Conservation (phyloP, 805 yeast genomes). For the Ogataea paradorogensis region DNA sequence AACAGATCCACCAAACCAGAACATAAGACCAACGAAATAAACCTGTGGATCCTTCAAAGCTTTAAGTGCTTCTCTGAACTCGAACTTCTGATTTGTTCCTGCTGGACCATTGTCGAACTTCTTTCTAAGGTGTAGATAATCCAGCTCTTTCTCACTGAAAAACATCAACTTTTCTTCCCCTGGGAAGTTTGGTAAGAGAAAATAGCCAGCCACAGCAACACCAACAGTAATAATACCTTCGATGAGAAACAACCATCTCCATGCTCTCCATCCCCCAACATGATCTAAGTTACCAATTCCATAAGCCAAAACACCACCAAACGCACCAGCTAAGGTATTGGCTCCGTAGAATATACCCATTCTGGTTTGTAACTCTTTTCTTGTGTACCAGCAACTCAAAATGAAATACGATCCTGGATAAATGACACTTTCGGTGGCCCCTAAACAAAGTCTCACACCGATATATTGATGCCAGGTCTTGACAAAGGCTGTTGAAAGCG, state of each 20-base stretch:
- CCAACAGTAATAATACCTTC: constrained; percentile 44
- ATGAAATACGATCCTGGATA: constrained; percentile 41
- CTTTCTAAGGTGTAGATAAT: constrained; percentile 13
- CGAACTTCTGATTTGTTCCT: constrained; percentile 14
- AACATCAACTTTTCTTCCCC: constrained; percentile 15
- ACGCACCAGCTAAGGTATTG: constrained; percentile 34
- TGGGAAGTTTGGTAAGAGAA: constrained; percentile 37
- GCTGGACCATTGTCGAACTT: constrained; percentile 17
- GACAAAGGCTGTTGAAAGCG: constrained; percentile 35
- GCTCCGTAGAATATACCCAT: constrained; percentile 38
- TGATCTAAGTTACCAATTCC: constrained; percentile 35
- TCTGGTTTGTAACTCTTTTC: constrained; percentile 38
- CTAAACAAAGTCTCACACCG: constrained; percentile 37
- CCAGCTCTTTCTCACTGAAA: constrained; percentile 13
- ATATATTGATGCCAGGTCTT: constrained; percentile 22
- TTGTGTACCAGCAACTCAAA: constrained; percentile 39
- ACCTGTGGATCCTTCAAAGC: constrained; percentile 39
- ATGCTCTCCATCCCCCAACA: constrained; percentile 38
- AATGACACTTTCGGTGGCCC: constrained; percentile 42
- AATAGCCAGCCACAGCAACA: constrained; percentile 31
- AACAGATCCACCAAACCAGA: constrained; percentile 39
- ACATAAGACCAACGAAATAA: constrained; percentile 32
- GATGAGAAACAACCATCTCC: constrained; percentile 51
- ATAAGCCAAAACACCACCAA: constrained; percentile 39
- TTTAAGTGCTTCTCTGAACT: constrained; percentile 25